Evolutionary conservation across 345 rosid genomes (phyloP).

Genomic region (Acer saccharum): DNA sequence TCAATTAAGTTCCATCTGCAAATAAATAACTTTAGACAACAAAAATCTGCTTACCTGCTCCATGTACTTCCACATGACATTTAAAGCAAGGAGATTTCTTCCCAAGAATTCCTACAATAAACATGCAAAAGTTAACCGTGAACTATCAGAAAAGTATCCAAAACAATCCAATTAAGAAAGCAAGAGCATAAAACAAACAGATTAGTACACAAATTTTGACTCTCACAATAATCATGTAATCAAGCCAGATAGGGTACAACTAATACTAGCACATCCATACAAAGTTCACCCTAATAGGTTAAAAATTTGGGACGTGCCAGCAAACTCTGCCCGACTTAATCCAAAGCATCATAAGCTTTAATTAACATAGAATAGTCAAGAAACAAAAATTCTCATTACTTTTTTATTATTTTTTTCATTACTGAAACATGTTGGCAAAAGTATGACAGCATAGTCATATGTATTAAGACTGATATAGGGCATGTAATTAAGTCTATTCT

Average conservation of each 20-base stretch:
- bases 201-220: not conserved
- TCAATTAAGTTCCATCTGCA: not conserved
- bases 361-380: not conserved
- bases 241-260: not conserved
- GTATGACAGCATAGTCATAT: not conserved
- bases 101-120: slow-evolving; percentile 94
- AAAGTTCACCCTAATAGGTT: not conserved
- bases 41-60: slow-evolving; percentile 64
- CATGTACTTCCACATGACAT: slow-evolving; percentile 98
- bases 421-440: not conserved
- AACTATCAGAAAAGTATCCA: slow-evolving; percentile 3
- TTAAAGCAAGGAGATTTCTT: slow-evolving; percentile 86
- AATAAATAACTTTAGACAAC: not conserved
- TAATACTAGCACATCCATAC: not conserved
- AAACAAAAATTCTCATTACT: not conserved
- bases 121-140: slow-evolving; percentile 7
- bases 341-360: not conserved
- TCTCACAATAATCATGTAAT: slow-evolving; percentile 3
- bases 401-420: not conserved
- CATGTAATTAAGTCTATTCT: not conserved
- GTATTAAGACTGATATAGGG: not conserved
- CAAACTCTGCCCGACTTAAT: not conserved
- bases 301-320: not conserved
- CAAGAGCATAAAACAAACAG: not conserved
- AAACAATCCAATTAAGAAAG: slow-evolving; percentile 9